Evolutionary conservation across 345 rosid species (phyloP), one percentile per base, ranked within the genome.

Genomic region (Cardamine occulta): DNA sequence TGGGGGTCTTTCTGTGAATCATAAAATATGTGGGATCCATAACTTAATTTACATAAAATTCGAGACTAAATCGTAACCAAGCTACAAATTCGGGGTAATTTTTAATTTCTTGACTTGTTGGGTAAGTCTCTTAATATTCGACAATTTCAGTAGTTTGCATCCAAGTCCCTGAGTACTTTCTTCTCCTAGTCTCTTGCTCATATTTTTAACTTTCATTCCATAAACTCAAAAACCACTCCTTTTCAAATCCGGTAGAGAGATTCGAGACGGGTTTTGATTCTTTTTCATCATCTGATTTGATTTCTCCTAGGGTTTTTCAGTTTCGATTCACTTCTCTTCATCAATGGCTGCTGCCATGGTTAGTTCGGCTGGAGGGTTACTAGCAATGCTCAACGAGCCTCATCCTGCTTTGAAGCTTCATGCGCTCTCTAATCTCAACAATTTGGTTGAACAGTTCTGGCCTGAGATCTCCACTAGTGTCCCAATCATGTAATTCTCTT

Each of bases 391-490:
- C 39, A 89, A 85, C 75, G 99, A 96, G 90, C 72, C 59, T 40
- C 96, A 93, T 70, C 97, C 98, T 4, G 79, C 59, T 7, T 84
- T 96, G 77, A 96, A 96, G 81, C 89, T 85, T 48, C 98, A 96
- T 80, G 99, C 99, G 2, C 96, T 96, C 73, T 79, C 82, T 24
- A 84, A 88, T 80, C 97, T 96, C 80, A 96, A 91, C 71, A 87
- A 82, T 81, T 88, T 83, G 49, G 98, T 96, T 10, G 97, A 96
- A 79, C 92, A 66, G 63, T 91, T 88, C 85, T 96, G 99, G 98
- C 99, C 98, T 0, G 99, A 96, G 93, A 96, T 96, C 85, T 96
- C 99, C 51, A 96, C 99, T 45, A 93, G 96, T 81, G 96, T 96
- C 19, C 94, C 99, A 19, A 86, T 91, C 51, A 93, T 96, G 99